Conservation (phyloP, 305 asterid genomes). For the Solanum hybrid region DNA sequence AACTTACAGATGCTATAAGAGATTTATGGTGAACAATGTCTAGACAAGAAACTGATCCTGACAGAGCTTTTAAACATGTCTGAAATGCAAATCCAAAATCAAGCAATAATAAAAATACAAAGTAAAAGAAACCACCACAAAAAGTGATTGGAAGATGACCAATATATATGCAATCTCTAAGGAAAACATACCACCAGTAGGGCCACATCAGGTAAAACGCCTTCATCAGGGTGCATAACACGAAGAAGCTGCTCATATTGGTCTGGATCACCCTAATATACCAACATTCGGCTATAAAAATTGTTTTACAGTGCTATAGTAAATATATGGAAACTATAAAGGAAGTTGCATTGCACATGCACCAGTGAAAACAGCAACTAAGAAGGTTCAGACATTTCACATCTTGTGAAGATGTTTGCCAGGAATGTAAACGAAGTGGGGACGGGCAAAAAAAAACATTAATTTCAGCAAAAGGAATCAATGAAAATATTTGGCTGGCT, state of each 20-base stretch:
- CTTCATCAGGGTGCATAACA: slow-evolving; percentile 39
- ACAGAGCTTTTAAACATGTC: slow-evolving; percentile 81
- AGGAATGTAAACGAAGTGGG: background rate
- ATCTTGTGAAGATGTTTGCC: background rate
- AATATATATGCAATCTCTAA: background rate
- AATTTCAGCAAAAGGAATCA: background rate
- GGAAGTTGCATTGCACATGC: background rate
- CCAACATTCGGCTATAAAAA: background rate
- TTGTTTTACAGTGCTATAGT: background rate
- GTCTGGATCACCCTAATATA: slow-evolving; percentile 47
- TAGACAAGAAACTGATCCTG: slow-evolving; percentile 67
- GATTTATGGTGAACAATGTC: slow-evolving; percentile 53
- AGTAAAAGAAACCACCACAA: background rate
- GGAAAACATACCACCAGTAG: slow-evolving; percentile 60
- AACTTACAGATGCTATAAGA: slow-evolving; percentile 71
- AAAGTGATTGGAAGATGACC: background rate
- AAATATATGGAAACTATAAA: background rate
- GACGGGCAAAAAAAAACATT: background rate
- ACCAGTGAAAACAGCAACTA: background rate
- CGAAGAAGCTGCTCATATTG: slow-evolving; percentile 52
- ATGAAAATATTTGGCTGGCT: background rate
- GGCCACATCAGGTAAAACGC: slow-evolving; percentile 55
- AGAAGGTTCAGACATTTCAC: background rate
- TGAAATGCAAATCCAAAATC: slow-evolving; percentile 18
- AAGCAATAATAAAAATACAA: background rate